Evolutionary conservation across 257 asterid genomes (phyloP).

Genomic region (Verbascum thapsus): DNA sequence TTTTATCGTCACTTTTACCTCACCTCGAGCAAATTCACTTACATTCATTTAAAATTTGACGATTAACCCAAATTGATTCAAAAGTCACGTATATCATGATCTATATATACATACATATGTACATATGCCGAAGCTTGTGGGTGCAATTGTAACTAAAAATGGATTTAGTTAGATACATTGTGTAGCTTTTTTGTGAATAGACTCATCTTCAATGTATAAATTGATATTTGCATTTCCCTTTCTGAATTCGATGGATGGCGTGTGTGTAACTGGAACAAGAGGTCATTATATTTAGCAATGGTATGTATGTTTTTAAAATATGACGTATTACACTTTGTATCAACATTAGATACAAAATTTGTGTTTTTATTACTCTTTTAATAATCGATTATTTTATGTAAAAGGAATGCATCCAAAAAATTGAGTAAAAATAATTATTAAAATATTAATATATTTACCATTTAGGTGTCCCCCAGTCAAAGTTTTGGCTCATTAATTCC

Average conservation of each 20-base stretch:
- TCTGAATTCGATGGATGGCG: background rate
- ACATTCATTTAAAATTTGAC: constrained; percentile 2
- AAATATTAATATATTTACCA: no score
- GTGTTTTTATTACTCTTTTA: no score
- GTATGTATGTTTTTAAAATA: no score
- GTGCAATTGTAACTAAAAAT: constrained; percentile 20
- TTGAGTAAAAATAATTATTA: no score
- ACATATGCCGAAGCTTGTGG: constrained; percentile 8
- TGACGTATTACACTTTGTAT: no score
- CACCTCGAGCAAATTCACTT: background rate
- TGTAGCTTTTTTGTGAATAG: constrained; percentile 13
- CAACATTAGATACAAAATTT: no score
- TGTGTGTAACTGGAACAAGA: constrained; percentile 16
- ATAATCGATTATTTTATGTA: no score
- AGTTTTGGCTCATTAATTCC: no score
- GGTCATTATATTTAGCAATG: no score
- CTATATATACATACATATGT: background rate
- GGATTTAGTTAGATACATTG: constrained; percentile 29
- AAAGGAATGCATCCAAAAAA: no score
- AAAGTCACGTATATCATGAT: background rate
- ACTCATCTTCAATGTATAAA: constrained; percentile 3
- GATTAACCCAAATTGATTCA: background rate
- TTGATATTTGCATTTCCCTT: background rate
- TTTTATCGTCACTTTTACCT: constrained; percentile 3
- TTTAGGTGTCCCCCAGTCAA: no score